A percentile compares a stretch with the other conserved stretches of the same genome.
Conservation (phyloP, 352 stramenopile genomes). For the Pythium dissotocum region DNA sequence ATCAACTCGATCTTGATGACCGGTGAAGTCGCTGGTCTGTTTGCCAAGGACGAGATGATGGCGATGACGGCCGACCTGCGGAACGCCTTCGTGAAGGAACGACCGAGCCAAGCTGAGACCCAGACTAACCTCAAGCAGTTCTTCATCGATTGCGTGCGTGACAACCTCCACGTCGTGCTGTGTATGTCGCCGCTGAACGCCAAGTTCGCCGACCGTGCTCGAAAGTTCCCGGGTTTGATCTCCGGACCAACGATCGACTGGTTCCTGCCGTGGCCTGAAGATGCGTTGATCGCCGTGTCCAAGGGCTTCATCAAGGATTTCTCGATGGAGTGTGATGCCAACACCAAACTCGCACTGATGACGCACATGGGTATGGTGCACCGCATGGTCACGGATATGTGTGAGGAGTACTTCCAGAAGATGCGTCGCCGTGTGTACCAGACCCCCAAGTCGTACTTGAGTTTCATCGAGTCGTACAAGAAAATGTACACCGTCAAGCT, state of each 20-base stretch:
- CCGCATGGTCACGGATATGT: constrained; percentile 96
- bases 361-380: constrained; percentile 98
- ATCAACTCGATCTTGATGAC: constrained; percentile 99
- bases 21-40: constrained; percentile 97
- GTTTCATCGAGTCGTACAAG: constrained; percentile 98
- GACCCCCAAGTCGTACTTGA: constrained; percentile 98
- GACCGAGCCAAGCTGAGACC: constrained; percentile 93
- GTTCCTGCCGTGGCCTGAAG: constrained; percentile 99
- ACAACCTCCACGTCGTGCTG: constrained; percentile 98
- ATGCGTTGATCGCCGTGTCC: constrained; percentile 96
- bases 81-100: constrained; percentile 94
- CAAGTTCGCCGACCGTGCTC: constrained; percentile 95
- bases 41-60: constrained; percentile 99
- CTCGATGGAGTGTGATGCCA: constrained; percentile 91
- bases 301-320: constrained; percentile 97
- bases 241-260: constrained; percentile 98
- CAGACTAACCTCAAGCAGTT: constrained; percentile 97
- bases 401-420: constrained; percentile 98
- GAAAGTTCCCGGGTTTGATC: constrained; percentile 98
- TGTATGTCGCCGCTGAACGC: constrained; percentile 99
- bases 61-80: constrained; percentile 97
- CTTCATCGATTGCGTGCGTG: constrained; percentile 97
- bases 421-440: constrained; percentile 98
- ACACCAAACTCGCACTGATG: constrained; percentile 90
- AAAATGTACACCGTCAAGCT: constrained; percentile 95